These are phyloP conservation scores for Solanum pimpinellifolium DNA, from an alignment of 257 asterid species.

Conservation along the genomic window DNA sequence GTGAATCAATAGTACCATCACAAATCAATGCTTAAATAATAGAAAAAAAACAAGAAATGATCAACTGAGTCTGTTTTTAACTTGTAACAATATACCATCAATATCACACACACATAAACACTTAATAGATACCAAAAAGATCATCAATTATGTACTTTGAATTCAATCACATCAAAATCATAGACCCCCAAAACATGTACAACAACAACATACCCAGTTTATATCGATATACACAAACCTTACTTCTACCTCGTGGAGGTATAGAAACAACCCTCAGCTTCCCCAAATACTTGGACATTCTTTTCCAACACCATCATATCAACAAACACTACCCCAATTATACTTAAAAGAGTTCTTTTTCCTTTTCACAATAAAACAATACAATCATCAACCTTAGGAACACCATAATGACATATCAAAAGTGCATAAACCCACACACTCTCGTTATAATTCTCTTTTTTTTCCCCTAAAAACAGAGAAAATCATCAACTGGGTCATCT, in stretches of 20 bases:
- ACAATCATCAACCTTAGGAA: background rate
- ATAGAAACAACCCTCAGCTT: background rate
- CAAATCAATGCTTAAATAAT: background rate
- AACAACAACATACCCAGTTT: background rate
- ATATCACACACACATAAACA: background rate
- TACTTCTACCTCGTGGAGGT: background rate
- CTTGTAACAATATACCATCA: background rate
- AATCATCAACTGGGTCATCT: background rate
- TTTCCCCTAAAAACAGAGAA: background rate
- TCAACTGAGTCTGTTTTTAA: background rate
- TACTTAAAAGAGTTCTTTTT: background rate
- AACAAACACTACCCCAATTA: background rate
- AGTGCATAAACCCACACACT: background rate
- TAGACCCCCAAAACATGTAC: background rate
- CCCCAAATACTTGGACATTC: background rate
- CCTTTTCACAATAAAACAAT: background rate
- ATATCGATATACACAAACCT: background rate
- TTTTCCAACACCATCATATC: background rate
- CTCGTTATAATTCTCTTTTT: background rate
- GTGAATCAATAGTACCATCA: slow-evolving; percentile 11
- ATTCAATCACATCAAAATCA: background rate
- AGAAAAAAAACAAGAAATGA: background rate
- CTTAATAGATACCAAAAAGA: background rate
- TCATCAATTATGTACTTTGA: background rate
- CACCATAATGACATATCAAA: background rate